Percentiles rank a stretch among this genome's conserved stretches.
These are phyloP conservation scores for Phytopythium aichiense DNA, from an alignment of 352 stramenopile genomes.

Conservation along the genomic window DNA sequence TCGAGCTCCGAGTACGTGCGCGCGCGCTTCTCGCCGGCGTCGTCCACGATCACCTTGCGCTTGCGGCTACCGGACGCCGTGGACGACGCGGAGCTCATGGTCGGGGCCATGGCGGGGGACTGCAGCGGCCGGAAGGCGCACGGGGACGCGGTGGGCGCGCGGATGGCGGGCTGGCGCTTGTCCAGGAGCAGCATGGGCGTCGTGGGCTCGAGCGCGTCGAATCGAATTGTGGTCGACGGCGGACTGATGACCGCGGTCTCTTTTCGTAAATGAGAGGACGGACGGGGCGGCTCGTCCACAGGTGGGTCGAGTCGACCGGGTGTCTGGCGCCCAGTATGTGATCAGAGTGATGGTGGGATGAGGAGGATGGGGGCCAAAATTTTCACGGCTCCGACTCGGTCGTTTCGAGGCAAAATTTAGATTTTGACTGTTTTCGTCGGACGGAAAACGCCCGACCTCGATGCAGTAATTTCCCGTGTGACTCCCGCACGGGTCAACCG, in stretches of 20 bases:
- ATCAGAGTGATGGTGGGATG: slow-evolving; percentile 3
- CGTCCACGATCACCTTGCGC: slow-evolving; percentile 41
- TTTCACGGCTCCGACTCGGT: not conserved
- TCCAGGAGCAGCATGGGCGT: slow-evolving; percentile 33
- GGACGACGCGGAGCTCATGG: not conserved
- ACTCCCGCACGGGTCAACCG: too few relatives aligned
- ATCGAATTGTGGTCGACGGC: not conserved
- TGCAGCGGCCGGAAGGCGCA: not conserved
- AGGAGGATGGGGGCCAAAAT: slow-evolving; percentile 6
- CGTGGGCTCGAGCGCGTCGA: not conserved
- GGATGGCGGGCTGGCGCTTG: slow-evolving; percentile 17
- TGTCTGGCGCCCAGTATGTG: slow-evolving; percentile 1
- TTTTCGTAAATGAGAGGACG: not conserved
- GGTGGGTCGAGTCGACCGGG: not conserved
- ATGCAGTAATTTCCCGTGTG: too few relatives aligned
- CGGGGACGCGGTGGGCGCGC: not conserved
- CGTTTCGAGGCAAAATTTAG: not conserved
- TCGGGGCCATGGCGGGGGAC: not conserved
- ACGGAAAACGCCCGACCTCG: too few relatives aligned
- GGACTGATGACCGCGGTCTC: not conserved
- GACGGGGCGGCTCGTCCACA: not conserved
- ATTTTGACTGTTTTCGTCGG: not conserved
- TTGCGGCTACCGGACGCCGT: slow-evolving; percentile 20
- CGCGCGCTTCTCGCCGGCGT: slow-evolving; percentile 39
- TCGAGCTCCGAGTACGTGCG: slow-evolving; percentile 62